Evolutionary conservation across 352 stramenopile genomes (phyloP).

Genomic region (Aphanomyces cochlioides): DNA sequence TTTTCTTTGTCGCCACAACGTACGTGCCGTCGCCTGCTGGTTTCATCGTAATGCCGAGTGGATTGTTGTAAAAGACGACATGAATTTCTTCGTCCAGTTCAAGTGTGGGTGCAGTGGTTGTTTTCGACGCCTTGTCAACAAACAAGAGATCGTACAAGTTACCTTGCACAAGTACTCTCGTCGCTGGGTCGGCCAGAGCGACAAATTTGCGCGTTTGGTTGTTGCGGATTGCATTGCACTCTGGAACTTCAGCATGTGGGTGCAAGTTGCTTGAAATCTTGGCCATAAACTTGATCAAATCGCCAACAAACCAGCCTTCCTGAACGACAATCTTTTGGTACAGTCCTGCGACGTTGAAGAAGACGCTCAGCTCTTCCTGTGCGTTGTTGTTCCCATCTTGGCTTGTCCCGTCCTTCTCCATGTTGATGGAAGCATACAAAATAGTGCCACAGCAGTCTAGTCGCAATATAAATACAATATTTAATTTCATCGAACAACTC

Average conservation of each 20-base stretch:
- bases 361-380: conserved; percentile 24
- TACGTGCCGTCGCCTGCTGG: conserved; percentile 67
- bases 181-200: conserved; percentile 27
- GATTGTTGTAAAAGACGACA: conserved; percentile 79
- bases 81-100: conserved; percentile 45
- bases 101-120: conserved; percentile 35
- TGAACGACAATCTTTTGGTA: conserved; percentile 28
- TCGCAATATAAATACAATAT: neutral
- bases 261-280: conserved; percentile 23
- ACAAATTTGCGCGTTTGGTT: conserved; percentile 40
- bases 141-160: conserved; percentile 29
- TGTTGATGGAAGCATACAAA: neutral
- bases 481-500: neutral
- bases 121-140: conserved; percentile 21
- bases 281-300: conserved; percentile 26
- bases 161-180: conserved; percentile 23
- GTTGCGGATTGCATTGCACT: conserved; percentile 75
- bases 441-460: neutral
- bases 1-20: conserved; percentile 55
- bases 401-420: neutral
- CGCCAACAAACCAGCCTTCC: conserved; percentile 20
- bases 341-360: conserved; percentile 28
- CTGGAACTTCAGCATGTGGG: conserved; percentile 61
- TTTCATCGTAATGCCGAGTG: conserved; percentile 83
- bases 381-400: neutral